Conservation (phyloP, 805 yeast species). For the Lachancea kluyveri region DNA sequence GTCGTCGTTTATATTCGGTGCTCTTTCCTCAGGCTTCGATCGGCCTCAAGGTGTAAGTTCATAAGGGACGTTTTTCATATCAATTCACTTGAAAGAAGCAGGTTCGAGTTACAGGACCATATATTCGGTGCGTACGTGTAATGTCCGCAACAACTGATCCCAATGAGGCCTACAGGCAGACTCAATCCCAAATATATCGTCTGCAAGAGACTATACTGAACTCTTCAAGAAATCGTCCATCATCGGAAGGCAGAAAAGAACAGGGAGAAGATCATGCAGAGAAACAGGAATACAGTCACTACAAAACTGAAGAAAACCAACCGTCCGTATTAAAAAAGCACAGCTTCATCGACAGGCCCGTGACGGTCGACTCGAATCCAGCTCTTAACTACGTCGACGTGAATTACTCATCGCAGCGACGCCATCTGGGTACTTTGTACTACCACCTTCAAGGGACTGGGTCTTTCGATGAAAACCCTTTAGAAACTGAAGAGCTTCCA, state of each 20-base stretch:
- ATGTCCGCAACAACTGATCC: slow-evolving; percentile 8
- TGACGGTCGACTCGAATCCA: slow-evolving; percentile 10
- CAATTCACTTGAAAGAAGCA: no score
- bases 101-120: no score
- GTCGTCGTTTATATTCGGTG: no score
- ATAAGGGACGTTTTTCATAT: no score
- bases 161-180: slow-evolving; percentile 23
- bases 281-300: background rate
- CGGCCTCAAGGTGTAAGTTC: no score
- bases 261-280: no score
- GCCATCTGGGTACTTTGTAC: slow-evolving; percentile 13
- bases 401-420: slow-evolving; percentile 13
- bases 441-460: slow-evolving; percentile 21
- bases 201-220: slow-evolving; percentile 31
- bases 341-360: background rate
- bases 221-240: slow-evolving; percentile 15
- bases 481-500: background rate
- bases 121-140: no score
- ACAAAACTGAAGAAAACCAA: background rate
- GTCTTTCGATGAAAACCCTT: background rate
- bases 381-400: slow-evolving; percentile 11
- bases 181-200: slow-evolving; percentile 28
- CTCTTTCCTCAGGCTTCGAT: no score
- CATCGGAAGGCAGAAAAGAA: background rate
- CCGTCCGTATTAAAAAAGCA: no score